Evolutionary conservation across 2,329 filamentous ascomycete species (phyloP).

Genomic region (Knufia fluminis): DNA sequence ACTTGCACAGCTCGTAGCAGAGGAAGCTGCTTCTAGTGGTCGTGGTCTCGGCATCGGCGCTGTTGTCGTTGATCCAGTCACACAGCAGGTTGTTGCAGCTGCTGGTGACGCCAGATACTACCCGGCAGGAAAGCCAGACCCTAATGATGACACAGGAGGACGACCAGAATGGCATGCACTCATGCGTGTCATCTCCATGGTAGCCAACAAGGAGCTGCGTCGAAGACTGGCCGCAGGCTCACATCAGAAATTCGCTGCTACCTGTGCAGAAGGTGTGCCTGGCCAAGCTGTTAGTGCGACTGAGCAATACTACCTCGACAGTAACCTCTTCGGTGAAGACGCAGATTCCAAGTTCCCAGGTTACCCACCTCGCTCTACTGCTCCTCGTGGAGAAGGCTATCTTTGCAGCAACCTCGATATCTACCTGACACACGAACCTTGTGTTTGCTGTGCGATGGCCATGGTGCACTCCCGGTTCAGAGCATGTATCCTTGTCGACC

Average conservation of each 20-base stretch:
- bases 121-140: slow-evolving; percentile 7
- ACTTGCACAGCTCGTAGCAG: slow-evolving; percentile 31
- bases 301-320: slow-evolving; percentile 16
- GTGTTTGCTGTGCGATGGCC: slow-evolving; percentile 94
- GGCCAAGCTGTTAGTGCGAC: slow-evolving; percentile 20
- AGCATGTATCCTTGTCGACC: slow-evolving; percentile 67
- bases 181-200: slow-evolving; percentile 36
- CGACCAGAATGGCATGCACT: slow-evolving; percentile 38
- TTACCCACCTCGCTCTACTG: slow-evolving; percentile 21
- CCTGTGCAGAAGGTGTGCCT: slow-evolving; percentile 21
- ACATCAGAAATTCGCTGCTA: slow-evolving; percentile 20
- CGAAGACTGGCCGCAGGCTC: slow-evolving; percentile 21
- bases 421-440: slow-evolving; percentile 92
- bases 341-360: slow-evolving; percentile 4
- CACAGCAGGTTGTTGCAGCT: slow-evolving; percentile 34
- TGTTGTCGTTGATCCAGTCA: slow-evolving; percentile 37
- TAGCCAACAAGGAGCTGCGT: slow-evolving; percentile 32
- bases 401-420: slow-evolving; percentile 89
- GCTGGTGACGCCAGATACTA: slow-evolving; percentile 35
- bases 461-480: slow-evolving; percentile 89
- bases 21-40: slow-evolving; percentile 30
- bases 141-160: slow-evolving; percentile 24
- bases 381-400: slow-evolving; percentile 62
- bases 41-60: slow-evolving; percentile 34
- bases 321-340: slow-evolving; percentile 3